Percentiles rank a stretch among this genome's conserved stretches.
phyloP scores from a whole-genome alignment of 164 flowering plant species.

The Piper betle region DNA sequence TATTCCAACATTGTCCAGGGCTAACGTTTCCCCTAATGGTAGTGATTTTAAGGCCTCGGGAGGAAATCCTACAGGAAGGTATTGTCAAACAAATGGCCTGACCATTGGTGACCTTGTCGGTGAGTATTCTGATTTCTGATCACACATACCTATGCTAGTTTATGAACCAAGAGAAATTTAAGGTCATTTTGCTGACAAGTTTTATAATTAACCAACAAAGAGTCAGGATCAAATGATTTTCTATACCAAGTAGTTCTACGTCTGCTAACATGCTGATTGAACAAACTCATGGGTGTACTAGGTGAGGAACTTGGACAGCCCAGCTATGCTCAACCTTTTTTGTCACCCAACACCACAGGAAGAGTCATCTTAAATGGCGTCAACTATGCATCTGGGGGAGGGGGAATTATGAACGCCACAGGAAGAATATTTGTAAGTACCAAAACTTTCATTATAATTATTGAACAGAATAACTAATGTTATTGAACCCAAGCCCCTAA shows the following conservation, averaged over 20 bases:
- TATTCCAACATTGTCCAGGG: constrained; percentile 63
- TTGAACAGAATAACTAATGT: too few species aligned
- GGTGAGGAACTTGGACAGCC: constrained; percentile 77
- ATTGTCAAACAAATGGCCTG: constrained; percentile 82
- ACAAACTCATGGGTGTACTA: constrained; percentile 8
- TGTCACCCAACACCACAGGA: constrained; percentile 77
- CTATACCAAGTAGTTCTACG: too few species aligned
- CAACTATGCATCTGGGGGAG: constrained; percentile 97
- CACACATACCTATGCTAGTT: too few species aligned
- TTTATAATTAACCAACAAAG: too few species aligned
- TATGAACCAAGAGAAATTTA: too few species aligned
- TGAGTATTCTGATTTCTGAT: constrained; percentile 20
- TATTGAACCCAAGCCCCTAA: too few species aligned
- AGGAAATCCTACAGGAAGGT: constrained; percentile 84
- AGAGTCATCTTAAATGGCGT: constrained; percentile 60
- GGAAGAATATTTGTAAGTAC: constrained; percentile 72
- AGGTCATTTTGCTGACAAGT: too few species aligned
- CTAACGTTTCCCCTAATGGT: constrained; percentile 66
- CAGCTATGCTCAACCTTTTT: constrained; percentile 58
- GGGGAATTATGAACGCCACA: constrained; percentile 81
- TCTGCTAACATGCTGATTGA: too few species aligned
- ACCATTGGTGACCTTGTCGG: constrained; percentile 93
- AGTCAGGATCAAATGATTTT: too few species aligned
- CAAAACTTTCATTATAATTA: background rate
- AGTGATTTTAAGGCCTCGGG: constrained; percentile 66